Evolutionary conservation across 345 rosid genomes (phyloP).

Genomic region (Arabidopsis arenosa): DNA sequence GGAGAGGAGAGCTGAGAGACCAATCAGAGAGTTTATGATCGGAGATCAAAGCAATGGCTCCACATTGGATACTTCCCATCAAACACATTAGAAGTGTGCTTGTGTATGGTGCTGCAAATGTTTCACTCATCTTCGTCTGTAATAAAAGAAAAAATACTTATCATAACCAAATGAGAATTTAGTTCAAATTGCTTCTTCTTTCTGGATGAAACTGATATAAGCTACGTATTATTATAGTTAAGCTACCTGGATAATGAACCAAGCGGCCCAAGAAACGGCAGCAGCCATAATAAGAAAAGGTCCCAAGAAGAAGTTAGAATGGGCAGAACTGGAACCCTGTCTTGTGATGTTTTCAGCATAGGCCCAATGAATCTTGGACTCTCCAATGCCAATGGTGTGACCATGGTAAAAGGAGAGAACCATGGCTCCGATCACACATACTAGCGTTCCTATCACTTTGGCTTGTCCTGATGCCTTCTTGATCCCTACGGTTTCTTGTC

Average conservation of each 20-base stretch:
- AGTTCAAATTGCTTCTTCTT: no score
- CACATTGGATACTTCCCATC: slow-evolving; percentile 72
- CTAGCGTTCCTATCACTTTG: slow-evolving; percentile 71
- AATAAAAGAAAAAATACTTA: neutral
- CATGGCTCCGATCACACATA: slow-evolving; percentile 95
- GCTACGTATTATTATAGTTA: no score
- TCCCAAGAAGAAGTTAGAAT: slow-evolving; percentile 63
- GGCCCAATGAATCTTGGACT: slow-evolving; percentile 77
- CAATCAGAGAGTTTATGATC: slow-evolving; percentile 58
- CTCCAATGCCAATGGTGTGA: slow-evolving; percentile 54
- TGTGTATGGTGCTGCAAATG: slow-evolving; percentile 84
- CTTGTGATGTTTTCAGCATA: slow-evolving; percentile 55
- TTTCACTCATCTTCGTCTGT: slow-evolving; percentile 68
- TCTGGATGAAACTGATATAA: no score
- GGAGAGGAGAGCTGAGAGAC: slow-evolving; percentile 62
- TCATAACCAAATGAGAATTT: no score
- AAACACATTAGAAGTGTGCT: slow-evolving; percentile 73
- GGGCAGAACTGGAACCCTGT: slow-evolving; percentile 30
- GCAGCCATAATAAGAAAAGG: slow-evolving; percentile 65
- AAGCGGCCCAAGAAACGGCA: slow-evolving; percentile 65
- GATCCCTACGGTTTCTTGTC: slow-evolving; percentile 76
- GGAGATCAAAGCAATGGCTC: slow-evolving; percentile 48
- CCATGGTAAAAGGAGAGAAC: slow-evolving; percentile 90
- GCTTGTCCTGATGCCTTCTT: slow-evolving; percentile 74
- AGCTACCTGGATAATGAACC: slow-evolving; percentile 81